Base-by-base conservation (phyloP, 1,284 basidiomycete species). In the Tetrapyrgos nigripes region DNA sequence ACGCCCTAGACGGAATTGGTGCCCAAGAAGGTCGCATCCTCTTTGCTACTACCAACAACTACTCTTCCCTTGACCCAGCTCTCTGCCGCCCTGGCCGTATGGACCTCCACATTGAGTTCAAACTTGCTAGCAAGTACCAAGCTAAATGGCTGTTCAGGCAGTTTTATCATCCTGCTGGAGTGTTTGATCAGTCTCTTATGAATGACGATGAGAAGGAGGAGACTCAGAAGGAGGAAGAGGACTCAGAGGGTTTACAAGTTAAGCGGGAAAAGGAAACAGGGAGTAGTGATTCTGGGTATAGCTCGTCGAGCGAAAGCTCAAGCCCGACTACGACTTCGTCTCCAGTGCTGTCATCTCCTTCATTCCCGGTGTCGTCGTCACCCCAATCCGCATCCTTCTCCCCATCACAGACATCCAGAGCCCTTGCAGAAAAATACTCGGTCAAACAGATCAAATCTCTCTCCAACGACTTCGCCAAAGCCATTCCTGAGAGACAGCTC, bases 41-140 rank as follows among this genome's bases (percentile, higher is more conserved):
- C 1, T 90, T 90, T 58, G 90, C 90, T 3, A 92, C 90, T 0
- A 92, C 90, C 2, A 92, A 93, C 74, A 84, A 87, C 62, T 87
- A 88, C 70, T 64, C 70, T 9, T 76, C 82, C 4, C 83, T 92
- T 19, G 91, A 92, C 62, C 80, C 88, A 2, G 91, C 91, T 1
- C 79, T 92, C 23, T 84, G 83, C 62, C 83, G 91, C n/a, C 88
- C 91, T 2, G 91, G 91, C 35, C 85, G 91, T 4, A 88, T 92
- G 83, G 91, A 93, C 69, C 66, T 92, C n/a, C 88, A 91, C 65
- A 75, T 93, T 55, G 84, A 91, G 65, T 92, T 92, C 73, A 83
- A 82, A 64, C 77, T 86, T 23, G 86, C 91, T 8, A 89, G 86
- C 68, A 81, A 76, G 57, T 84, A 80, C 71, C 89, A 93, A 66